phyloP scores from a whole-genome alignment of 2,329 filamentous ascomycete species.

The Talaromyces pinophilus region DNA sequence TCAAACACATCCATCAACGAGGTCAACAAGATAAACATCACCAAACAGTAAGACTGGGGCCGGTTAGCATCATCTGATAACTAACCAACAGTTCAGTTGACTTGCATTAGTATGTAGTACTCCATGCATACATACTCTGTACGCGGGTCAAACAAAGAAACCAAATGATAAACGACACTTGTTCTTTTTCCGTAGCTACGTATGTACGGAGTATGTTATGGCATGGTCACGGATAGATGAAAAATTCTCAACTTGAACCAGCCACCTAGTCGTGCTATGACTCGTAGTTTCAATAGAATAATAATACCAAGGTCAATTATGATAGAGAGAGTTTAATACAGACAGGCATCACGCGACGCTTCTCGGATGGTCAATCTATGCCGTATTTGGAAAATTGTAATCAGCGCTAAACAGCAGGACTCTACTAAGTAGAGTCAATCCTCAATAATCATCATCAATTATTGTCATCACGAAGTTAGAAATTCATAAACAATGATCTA shows the following conservation, averaged over 20 bases:
- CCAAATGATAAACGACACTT: not conserved
- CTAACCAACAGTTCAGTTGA: not conserved
- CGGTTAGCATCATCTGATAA: slow-evolving; percentile 9
- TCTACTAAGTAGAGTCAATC: too few relatives aligned
- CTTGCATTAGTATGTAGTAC: not conserved
- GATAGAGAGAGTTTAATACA: not conserved
- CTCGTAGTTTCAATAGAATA: slow-evolving; percentile 1
- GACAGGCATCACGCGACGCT: slow-evolving; percentile 10
- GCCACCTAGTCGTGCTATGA: not conserved
- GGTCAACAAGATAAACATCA: not conserved
- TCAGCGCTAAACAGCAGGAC: not conserved
- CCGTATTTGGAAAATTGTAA: slow-evolving; percentile 3
- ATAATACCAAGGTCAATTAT: not conserved
- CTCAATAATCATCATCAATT: not conserved
- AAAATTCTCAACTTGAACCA: not conserved
- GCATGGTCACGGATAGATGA: slow-evolving; percentile 4
- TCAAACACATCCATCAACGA: not conserved
- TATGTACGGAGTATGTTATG: not conserved
- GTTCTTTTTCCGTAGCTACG: not conserved
- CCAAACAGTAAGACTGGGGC: not conserved
- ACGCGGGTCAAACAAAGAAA: not conserved
- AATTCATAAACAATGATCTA: not conserved
- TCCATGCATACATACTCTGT: not conserved
- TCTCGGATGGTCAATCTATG: not conserved
- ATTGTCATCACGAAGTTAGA: not conserved